Base-by-base conservation (phyloP, 352 stramenopile genomes). In the Phytophthora capsici region DNA sequence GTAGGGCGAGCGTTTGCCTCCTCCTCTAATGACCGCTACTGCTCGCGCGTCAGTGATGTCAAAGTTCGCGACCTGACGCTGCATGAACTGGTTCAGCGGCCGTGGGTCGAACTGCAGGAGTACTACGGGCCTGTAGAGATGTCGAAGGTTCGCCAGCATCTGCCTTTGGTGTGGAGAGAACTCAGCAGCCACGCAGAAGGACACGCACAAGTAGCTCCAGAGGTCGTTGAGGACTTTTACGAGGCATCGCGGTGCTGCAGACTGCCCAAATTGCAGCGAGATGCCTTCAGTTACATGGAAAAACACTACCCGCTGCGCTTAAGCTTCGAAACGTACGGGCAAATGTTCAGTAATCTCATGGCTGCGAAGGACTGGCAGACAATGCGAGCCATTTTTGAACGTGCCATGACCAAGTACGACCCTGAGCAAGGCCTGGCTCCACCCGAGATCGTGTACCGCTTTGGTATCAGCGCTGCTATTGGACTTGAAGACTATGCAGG, bases 401-500 rank as follows among this genome's bases (percentile, higher is more conserved):
- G 66, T 51, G 66, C 60, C 16, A 64, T 69, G 44, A 50, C 40
- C 12, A 55, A 64, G 25, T 83, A 71, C 49, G 57, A 78, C 57
- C 56, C 44, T 7, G 49, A 75, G 13, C 47, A 56, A 50, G 58
- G 64, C 19, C 54, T 50, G 16, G 50, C 37, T 1, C 61, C 68
- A 9, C 74, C 77, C 1, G 82, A 90, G 51, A 79, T 93, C 23
- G 69, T 91, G 47, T 89, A 87, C 38, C 80, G 80, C 55, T 78
- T 84, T 38, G 78, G 84, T 14, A 73, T 85, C 16, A 75, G 74
- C 13, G 80, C 72, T 36, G 74, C 73, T 61, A 67, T 86, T 14
- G 61, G 48, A 8, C 66, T 72, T 49, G 34, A 75, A 16, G 70
- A 90, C 58, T 73, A 73, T 37, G 56, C 6, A 1, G 56, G 28